Evolutionary conservation across 352 stramenopile genomes (phyloP).

Genomic region (Blastocystis sp.): DNA sequence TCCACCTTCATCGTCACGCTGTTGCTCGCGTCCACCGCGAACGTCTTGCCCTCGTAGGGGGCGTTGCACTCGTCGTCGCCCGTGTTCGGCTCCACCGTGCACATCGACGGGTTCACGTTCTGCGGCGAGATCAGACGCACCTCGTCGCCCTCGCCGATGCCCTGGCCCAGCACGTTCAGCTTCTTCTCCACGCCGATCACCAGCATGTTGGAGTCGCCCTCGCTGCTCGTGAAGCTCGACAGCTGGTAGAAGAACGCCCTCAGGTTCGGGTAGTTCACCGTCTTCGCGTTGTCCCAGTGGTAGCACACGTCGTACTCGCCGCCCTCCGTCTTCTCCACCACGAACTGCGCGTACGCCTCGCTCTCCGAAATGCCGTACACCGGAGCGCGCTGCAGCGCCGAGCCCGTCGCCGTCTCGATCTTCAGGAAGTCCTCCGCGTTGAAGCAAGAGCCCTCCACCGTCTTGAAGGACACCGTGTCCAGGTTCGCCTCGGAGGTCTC

Average conservation of each 20-base stretch:
- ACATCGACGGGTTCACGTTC: neutral
- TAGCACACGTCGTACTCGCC: slow-evolving; percentile 52
- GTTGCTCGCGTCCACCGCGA: slow-evolving; percentile 8
- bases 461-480: slow-evolving; percentile 53
- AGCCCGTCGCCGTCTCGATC: neutral
- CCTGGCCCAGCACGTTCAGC: slow-evolving; percentile 32
- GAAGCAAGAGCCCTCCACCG: neutral
- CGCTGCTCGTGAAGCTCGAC: neutral
- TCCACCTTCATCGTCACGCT: slow-evolving; percentile 57
- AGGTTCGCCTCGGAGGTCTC: neutral
- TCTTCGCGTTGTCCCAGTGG: slow-evolving; percentile 24
- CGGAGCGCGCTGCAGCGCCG: neutral
- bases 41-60: slow-evolving; percentile 65
- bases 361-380: neutral
- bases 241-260: slow-evolving; percentile 36
- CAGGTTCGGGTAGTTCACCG: slow-evolving; percentile 23
- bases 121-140: slow-evolving; percentile 64
- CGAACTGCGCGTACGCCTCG: slow-evolving; percentile 18
- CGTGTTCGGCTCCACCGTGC: neutral
- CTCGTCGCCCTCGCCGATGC: slow-evolving; percentile 37
- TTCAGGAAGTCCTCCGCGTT: neutral
- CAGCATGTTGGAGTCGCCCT: neutral
- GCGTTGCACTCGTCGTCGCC: slow-evolving; percentile 45
- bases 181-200: slow-evolving; percentile 33
- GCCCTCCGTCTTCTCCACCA: slow-evolving; percentile 22